Percentiles rank a stretch among this genome's conserved stretches.
Conservation (phyloP, 1,284 basidiomycete species). For the Chalciporus sp. region DNA sequence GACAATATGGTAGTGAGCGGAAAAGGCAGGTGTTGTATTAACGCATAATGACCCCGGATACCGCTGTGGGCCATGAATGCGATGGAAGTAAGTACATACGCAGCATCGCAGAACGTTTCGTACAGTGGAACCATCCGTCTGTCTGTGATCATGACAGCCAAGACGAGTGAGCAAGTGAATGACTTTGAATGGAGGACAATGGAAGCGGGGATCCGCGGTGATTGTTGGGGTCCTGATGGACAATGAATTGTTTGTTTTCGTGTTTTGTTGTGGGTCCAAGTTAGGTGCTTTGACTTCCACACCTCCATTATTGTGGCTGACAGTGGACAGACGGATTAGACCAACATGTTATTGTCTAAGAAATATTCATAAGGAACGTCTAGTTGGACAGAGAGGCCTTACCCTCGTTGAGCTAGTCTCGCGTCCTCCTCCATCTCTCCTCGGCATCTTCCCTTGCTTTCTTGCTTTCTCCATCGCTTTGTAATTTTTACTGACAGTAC, state of each 20-base stretch:
- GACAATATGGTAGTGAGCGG: neutral
- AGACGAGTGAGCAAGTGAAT: neutral
- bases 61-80: neutral
- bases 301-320: neutral
- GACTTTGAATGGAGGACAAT: conserved; percentile 14
- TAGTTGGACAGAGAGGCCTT: neutral
- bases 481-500: conserved; percentile 7
- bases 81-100: neutral
- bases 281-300: conserved; percentile 6
- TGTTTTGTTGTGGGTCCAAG: conserved; percentile 24
- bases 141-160: neutral
- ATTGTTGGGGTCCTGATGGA: conserved; percentile 11
- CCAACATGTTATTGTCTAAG: conserved; percentile 22
- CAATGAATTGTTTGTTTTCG: conserved; percentile 12
- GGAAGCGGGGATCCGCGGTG: conserved; percentile 1
- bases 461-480: conserved; percentile 6
- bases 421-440: conserved; percentile 1
- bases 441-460: conserved; percentile 3
- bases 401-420: conserved; percentile 27
- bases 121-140: neutral
- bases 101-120: neutral
- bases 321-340: neutral
- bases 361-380: conserved; percentile 21
- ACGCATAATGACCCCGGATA: neutral
- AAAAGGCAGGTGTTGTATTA: conserved; percentile 32